phyloP scores from a whole-genome alignment of 2,329 filamentous ascomycete genomes.

The Magnaporthiopsis incrustans region DNA sequence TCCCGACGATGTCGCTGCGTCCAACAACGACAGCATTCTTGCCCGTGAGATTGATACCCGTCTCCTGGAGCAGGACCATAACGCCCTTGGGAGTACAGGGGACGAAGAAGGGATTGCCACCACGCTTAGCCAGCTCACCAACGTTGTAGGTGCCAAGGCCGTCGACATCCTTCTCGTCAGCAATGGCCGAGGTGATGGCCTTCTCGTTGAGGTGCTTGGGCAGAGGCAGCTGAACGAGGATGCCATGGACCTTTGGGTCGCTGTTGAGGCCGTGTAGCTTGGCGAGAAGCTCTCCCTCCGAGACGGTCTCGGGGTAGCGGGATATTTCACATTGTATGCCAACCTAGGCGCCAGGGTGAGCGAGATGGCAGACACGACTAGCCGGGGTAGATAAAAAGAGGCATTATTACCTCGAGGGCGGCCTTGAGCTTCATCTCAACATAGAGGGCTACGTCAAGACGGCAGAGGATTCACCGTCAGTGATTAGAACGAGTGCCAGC shows the following conservation, averaged over 20 bases:
- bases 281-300: constrained; percentile 78
- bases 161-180: constrained; percentile 94
- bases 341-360: constrained; percentile 45
- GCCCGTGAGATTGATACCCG: constrained; percentile 73
- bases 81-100: constrained; percentile 97
- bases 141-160: constrained; percentile 93
- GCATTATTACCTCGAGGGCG: constrained; percentile 65
- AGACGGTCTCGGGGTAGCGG: constrained; percentile 72
- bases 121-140: constrained; percentile 92
- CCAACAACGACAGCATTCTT: constrained; percentile 94
- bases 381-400: background rate
- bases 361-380: too few relatives aligned
- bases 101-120: constrained; percentile 79
- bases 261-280: constrained; percentile 78
- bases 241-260: constrained; percentile 77
- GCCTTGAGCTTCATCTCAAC: constrained; percentile 99
- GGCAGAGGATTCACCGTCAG: background rate
- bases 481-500: background rate
- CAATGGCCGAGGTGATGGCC: constrained; percentile 78
- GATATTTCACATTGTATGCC: constrained; percentile 83
- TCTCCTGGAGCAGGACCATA: constrained; percentile 82
- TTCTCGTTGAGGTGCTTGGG: constrained; percentile 89
- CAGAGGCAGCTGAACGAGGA: constrained; percentile 87
- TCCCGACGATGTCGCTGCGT: constrained; percentile 94
- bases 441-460: constrained; percentile 68